Base-by-base conservation (phyloP, 306 rosid genomes). In the Aeschynomene evenia region DNA sequence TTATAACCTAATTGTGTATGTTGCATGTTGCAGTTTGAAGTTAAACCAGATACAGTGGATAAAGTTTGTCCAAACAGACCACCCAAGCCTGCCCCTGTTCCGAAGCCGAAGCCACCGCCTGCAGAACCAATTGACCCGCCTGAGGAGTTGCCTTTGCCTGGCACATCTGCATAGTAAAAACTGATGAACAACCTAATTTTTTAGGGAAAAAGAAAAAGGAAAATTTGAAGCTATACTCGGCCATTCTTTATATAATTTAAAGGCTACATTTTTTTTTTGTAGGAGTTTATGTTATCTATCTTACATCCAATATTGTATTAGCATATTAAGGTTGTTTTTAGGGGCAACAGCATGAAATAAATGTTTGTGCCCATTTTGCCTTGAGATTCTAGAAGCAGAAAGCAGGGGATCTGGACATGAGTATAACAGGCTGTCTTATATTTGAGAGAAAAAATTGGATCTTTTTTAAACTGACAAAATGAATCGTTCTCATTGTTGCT, bases 31-130 rank as follows among this genome's bases (percentile, higher is more conserved):
- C 87, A 93, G 98, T 90, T 88, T 77, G 85, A 82, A 1, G 68
- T 82, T 22, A 50, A 31, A 59, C 48, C 71, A 2, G 94, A 82
- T 11, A 33, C 66, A 59, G 97, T 77, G 52, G 83, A 80, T 69
- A 85, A 88, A 83, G 85, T 86, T 37, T 80, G 89, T 76, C 94
- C 97, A 4, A 85, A 84, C 70, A 81, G 96, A 65, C 89, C 90
- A 51, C 57, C 56, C 6, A 77, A 84, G 81, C 86, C 86, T 26
- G 87, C 79, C 51, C 78, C 83, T 10, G 83, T 59, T 67, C 67
- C 65, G 43, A 90, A 83, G 85, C 87, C 83, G 3, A 72, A 55
- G 60, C 80, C 78, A 4, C 75, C 63, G 22, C 75, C 83, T n/a
- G 68, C 40, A 26, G 79, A 77, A 62, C 49, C 84, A 5, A 52